Evolutionary conservation across 225 moss, liverwort and hornwort species (phyloP), one percentile per base, ranked within the genome.

Genomic region (Straminergon stramineum): DNA sequence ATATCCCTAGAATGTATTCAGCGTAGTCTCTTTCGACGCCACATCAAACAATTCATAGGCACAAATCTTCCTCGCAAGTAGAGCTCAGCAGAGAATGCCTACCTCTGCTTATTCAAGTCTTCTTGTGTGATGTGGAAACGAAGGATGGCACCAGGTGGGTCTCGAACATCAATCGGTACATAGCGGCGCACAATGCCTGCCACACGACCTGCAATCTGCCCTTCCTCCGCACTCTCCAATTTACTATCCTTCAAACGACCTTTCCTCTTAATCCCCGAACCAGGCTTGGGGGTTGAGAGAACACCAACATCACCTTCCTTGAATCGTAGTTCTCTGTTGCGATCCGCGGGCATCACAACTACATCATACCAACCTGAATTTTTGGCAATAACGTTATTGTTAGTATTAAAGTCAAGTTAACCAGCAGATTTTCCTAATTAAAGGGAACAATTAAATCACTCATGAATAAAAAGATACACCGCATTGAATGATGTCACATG

Each of bases 241-340:
- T 90, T 90, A 62, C 80, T 93, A 67, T 94, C 96, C 95, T 97
- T 97, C 77, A 86, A 88, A 80, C 96, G 96, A 67, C 95, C 96
- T 90, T 96, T 97, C 69, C 94, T 92, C 85, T 95, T 97, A 82
- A 94, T 92, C 89, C 93, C 97, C 88, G 93, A 84, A 86, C 96
- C 97, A 84, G 99, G 99, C 90, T 94, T 97, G n/a, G 97, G 99
- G 10, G 96, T 97, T 52, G 97, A 97, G 30, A 99, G 90, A 60
- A 99, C 97, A 78, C 94, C 99, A 79, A 97, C 97, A 88, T 99
- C 97, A 57, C 99, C 99, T 89, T 99, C 99, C 91, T 99, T 99
- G 74, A 99, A 99, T 67, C 94, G 94, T 52, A 97, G 93, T 91
- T 96, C 97, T 69, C 92, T 90, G 82, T 93, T 95, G 76, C 95